Percentiles rank a stretch among this genome's conserved stretches.
phyloP scores from a whole-genome alignment of 2,329 filamentous ascomycete species.

The Hypomyces perniciosus region DNA sequence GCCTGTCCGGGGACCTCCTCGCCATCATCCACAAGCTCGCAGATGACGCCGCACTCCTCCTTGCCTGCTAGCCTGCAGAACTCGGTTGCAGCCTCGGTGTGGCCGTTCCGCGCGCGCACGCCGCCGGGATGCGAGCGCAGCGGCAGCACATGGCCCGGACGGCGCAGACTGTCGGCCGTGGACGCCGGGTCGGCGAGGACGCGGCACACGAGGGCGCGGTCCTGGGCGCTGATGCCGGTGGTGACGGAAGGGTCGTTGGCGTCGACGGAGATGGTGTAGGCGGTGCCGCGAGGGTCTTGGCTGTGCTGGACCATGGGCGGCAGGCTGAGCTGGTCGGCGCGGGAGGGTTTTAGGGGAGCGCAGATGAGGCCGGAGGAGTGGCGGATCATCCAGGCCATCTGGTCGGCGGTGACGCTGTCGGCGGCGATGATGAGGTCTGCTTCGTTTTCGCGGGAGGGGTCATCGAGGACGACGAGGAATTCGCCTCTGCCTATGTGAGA shows the following conservation, averaged over 20 bases:
- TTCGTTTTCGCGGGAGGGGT: conserved; percentile 90
- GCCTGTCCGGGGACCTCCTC: conserved; percentile 63
- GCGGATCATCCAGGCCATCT: conserved; percentile 95
- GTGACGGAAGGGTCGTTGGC: conserved; percentile 64
- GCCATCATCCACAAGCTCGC: conserved; percentile 86
- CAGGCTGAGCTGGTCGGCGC: conserved; percentile 66
- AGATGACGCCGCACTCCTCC: conserved; percentile 71
- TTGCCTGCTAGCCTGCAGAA: conserved; percentile 82
- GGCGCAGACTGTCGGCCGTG: conserved; percentile 58
- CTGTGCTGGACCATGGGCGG: conserved; percentile 77
- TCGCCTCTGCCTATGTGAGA: conserved; percentile 61
- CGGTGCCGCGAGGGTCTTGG: conserved; percentile 83
- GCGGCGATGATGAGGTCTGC: conserved; percentile 96
- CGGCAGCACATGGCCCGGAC: conserved; percentile 88
- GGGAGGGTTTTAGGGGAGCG: conserved; percentile 67
- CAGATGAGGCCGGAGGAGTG: conserved; percentile 89
- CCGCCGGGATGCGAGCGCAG: conserved; percentile 74
- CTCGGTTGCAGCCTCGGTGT: conserved; percentile 92
- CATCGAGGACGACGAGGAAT: conserved; percentile 94
- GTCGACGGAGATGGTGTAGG: conserved; percentile 89
- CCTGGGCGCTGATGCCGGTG: conserved; percentile 86
- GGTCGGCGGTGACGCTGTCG: conserved; percentile 71
- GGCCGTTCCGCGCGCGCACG: conserved; percentile 71
- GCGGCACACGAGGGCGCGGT: conserved; percentile 76
- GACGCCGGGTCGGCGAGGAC: conserved; percentile 63